Evolutionary conservation across 2,329 filamentous ascomycete species (phyloP).

Genomic region (Magnaporthiopsis incrustans): DNA sequence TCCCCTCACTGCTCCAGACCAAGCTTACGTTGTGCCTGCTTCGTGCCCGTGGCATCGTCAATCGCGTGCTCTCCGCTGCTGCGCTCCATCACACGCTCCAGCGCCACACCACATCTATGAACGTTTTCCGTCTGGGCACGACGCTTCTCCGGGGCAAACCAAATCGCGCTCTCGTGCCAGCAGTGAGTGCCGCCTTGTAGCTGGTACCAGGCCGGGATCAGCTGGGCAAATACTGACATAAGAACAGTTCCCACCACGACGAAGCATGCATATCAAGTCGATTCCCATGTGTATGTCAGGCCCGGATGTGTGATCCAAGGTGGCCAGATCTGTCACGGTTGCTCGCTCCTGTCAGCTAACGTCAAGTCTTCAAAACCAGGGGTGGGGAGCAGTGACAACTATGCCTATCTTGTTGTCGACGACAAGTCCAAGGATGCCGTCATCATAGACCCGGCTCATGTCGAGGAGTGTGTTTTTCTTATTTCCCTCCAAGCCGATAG

Average conservation of each 20-base stretch:
- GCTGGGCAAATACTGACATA: background rate
- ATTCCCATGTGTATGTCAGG: slow-evolving; percentile 74
- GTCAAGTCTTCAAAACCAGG: slow-evolving; percentile 35
- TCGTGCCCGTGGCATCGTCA: background rate
- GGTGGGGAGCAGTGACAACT: slow-evolving; percentile 73
- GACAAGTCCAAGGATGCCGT: slow-evolving; percentile 70
- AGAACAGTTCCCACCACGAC: slow-evolving; percentile 26
- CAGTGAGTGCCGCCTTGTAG: background rate
- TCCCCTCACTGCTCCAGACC: background rate
- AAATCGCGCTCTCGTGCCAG: background rate
- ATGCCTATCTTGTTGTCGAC: slow-evolving; percentile 74
- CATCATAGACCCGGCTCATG: slow-evolving; percentile 74
- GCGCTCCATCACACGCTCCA: background rate
- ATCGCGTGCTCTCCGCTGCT: background rate
- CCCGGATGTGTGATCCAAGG: background rate
- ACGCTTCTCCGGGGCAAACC: background rate
- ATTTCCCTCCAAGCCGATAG: background rate
- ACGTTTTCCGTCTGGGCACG: background rate
- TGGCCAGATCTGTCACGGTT: background rate
- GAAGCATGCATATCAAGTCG: slow-evolving; percentile 75
- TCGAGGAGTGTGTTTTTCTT: slow-evolving; percentile 54
- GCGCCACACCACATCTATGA: background rate
- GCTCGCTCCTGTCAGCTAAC: background rate
- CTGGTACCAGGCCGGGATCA: background rate
- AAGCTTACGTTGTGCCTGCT: background rate